phyloP scores from a whole-genome alignment of 805 yeast genomes.

The Metschnikowia bowlesiae region DNA sequence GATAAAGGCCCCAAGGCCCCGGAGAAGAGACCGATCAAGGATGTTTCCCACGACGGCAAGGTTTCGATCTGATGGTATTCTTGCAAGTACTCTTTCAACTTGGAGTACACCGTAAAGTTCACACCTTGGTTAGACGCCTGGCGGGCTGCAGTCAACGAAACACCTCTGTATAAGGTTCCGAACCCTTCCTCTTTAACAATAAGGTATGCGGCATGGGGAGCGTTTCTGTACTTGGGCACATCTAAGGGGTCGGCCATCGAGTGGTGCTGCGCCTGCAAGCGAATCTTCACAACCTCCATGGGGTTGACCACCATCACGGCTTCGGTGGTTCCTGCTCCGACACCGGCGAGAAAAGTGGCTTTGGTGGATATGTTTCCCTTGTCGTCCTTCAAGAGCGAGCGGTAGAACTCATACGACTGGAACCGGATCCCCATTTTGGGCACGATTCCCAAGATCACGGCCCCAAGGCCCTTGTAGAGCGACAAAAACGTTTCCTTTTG shows the following conservation, averaged over 20 bases:
- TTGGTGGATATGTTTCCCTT: conserved; percentile 68
- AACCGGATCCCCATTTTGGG: conserved; percentile 98
- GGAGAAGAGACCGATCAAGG: conserved; percentile 81
- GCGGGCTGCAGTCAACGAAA: conserved; percentile 91
- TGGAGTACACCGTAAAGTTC: conserved; percentile 91
- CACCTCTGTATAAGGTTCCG: conserved; percentile 87
- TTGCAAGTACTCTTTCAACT: conserved; percentile 67
- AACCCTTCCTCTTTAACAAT: conserved; percentile 90
- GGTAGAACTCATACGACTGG: conserved; percentile 87
- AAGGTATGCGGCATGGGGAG: conserved; percentile 82
- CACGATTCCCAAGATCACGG: conserved; percentile 94
- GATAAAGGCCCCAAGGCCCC: conserved; percentile 98
- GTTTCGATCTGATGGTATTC: conserved; percentile 52
- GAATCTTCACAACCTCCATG: conserved; percentile 94
- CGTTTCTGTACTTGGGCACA: conserved; percentile 84
- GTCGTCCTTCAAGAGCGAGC: conserved; percentile 58
- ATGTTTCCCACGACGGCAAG: conserved; percentile 92
- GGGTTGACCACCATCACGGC: conserved; percentile 94
- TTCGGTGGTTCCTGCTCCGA: conserved; percentile 95
- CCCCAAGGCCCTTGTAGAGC: conserved; percentile 92
- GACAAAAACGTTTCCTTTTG: conserved; percentile 79
- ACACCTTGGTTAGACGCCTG: conserved; percentile 99
- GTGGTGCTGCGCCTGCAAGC: conserved; percentile 93
- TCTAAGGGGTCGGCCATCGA: conserved; percentile 80
- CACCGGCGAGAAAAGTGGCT: conserved; percentile 85